Base-by-base conservation (phyloP, 192 early-diverging fungal species). In the Umbelopsis ramanniana region DNA sequence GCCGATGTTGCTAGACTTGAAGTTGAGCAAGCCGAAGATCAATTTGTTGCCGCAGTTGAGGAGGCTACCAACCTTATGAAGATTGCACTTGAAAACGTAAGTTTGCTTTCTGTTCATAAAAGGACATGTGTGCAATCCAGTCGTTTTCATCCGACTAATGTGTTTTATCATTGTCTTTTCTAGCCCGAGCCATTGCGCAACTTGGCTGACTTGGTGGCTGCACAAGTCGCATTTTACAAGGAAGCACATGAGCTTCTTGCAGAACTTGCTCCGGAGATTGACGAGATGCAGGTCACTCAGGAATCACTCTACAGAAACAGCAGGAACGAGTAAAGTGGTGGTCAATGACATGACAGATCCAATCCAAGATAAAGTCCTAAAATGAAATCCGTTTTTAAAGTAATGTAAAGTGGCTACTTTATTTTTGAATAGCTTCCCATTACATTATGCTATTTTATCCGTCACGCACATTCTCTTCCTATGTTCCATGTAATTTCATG, bases 1-100 rank as follows among this genome's bases (percentile, higher is more conserved):
- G 89, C 87, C 9, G 96, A 97, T 46, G 89, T 83, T 38, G 87
- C 87, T 24, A 87, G 94, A 26, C 74, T 87, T 6, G 95, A 97
- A 67, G 93, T 97, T n/a, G 93, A 96, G 76, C 83, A 90, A 45
- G 91, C 94, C 19, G 96, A 99, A 80, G 97, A 98, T 85, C 89
- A 92, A 66, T 98, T 98, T 89, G 95, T 98, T 8, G 93, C 91
- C 15, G 92, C 93, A 7, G 92, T 99, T 33, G 96, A 98, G 76
- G 95, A 98, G 75, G 94, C 95, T 21, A 99, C 95, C 80, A 91
- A 84, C 10, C 87, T 96, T 70, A 99, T 99, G 97, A 93, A 93
- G 76, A 81, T 90, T 24, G 94, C 96, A 9, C 88, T 98, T 29
- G 96, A 95, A 74, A 93, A 84, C 76, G 87, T 88, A 78, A 83